Evolutionary conservation across 2,329 filamentous ascomycete species (phyloP), one percentile per base, ranked within the genome.

Genomic region (Biscogniauxia sp.): DNA sequence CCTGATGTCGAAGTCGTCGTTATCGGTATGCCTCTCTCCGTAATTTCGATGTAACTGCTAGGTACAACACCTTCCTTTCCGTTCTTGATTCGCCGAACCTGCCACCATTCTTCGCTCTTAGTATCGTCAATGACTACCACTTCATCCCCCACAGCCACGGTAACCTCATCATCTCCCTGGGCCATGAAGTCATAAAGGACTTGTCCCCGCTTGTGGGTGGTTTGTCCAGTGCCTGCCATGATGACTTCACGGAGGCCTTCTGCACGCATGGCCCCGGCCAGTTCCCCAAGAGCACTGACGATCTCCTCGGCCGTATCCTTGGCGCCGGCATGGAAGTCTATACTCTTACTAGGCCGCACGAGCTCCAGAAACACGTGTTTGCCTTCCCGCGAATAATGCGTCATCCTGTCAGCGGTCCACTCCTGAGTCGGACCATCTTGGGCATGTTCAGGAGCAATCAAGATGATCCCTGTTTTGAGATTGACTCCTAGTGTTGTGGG

Each of bases 101-200:
- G 93, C 94, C 95, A 98, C 95, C 95, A 99, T 73, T 99, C 95
- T 61, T 97, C 93, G 64, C 93, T 97, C 77, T 93, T 95, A 37
- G 82, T 86, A 71, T 97, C 93, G 72, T 99, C 94, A 59, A 98
- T 75, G 57, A 99, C 81, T 51, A 96, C 80, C 50, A 99, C 94
- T 72, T 99, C 94, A 72, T 99, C 95, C 50, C 90, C 95, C 20
- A 90, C 84, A 25, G 86, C 88, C 53, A 99, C 95, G 0, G 92
- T 97, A 54, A 99, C 94, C 76, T 99, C 95, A 70, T 99, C 95
- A 7, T 97, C 91, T 41, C 93, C 93, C 74, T 98, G 94, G 0
- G 95, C 95, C 87, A 92, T 91, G 74, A 99, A 99, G 72, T 98
- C 94, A 73, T 97, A 98, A 41, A 97, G 80, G 69, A 99, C 86